Conservation (phyloP, 2,329 filamentous ascomycete genomes). For the Ceratocystis smalleyi region DNA sequence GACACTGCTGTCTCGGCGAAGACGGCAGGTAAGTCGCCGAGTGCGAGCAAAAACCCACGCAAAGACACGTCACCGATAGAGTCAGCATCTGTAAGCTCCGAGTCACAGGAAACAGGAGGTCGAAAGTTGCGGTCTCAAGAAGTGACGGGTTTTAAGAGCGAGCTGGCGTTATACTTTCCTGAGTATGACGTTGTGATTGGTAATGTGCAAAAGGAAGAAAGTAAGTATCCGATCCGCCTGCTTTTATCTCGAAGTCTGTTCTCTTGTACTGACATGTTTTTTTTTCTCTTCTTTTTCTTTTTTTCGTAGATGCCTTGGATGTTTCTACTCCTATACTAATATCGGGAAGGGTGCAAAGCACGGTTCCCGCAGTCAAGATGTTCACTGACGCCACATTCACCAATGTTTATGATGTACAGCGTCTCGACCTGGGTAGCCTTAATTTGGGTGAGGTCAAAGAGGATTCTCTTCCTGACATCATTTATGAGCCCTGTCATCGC, state of each 20-base stretch:
- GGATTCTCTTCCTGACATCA: slow-evolving; percentile 41
- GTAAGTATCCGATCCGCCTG: slow-evolving; percentile 33
- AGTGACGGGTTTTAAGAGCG: slow-evolving; percentile 73
- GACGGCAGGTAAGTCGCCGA: not conserved
- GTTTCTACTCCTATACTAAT: slow-evolving; percentile 59
- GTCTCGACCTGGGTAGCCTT: slow-evolving; percentile 40
- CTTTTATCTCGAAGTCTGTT: not conserved
- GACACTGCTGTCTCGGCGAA: not conserved
- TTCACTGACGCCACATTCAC: slow-evolving; percentile 39
- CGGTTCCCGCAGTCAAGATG: slow-evolving; percentile 16
- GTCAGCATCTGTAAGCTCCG: slow-evolving; percentile 28
- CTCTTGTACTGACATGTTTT: not conserved
- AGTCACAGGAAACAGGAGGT: slow-evolving; percentile 48
- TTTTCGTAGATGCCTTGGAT: slow-evolving; percentile 49
- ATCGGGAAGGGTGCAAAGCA: not conserved
- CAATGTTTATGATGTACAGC: slow-evolving; percentile 40
- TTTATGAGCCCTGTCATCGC: slow-evolving; percentile 40
- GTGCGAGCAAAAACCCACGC: not conserved
- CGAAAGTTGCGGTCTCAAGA: slow-evolving; percentile 75
- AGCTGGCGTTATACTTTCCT: slow-evolving; percentile 76
- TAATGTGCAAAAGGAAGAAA: slow-evolving; percentile 61
- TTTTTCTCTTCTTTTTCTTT: not conserved
- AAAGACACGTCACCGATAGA: not conserved
- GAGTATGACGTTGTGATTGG: slow-evolving; percentile 92
- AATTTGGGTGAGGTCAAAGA: slow-evolving; percentile 30